Conservation (phyloP, 352 stramenopile genomes). For the Peronospora belbahrii region DNA sequence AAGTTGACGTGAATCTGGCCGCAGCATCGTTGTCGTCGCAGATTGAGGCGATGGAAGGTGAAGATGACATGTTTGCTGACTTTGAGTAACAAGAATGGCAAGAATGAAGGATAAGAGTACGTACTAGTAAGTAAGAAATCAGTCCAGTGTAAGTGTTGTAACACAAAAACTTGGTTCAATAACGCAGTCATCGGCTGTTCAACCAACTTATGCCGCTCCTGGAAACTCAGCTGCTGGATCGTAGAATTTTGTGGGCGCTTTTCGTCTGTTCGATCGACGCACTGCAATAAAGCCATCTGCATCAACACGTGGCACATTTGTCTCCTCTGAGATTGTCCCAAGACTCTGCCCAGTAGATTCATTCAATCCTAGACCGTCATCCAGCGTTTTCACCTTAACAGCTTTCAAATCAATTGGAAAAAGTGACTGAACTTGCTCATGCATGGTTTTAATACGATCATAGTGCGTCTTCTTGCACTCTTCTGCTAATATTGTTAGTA, state of each 20-base stretch:
- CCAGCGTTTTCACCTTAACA: slow-evolving; percentile 47
- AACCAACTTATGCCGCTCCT: slow-evolving; percentile 48
- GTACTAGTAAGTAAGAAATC: background rate
- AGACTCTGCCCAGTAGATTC: slow-evolving; percentile 10
- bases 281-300: slow-evolving; percentile 73
- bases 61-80: slow-evolving; percentile 79
- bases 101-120: slow-evolving; percentile 1
- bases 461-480: slow-evolving; percentile 79
- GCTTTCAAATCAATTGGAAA: slow-evolving; percentile 78
- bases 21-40: slow-evolving; percentile 54
- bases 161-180: slow-evolving; percentile 27
- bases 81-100: slow-evolving; percentile 39
- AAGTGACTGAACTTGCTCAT: slow-evolving; percentile 64
- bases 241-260: slow-evolving; percentile 62
- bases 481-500: slow-evolving; percentile 57
- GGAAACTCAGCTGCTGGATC: slow-evolving; percentile 70
- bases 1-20: slow-evolving; percentile 35
- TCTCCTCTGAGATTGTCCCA: slow-evolving; percentile 29
- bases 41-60: slow-evolving; percentile 50
- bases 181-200: slow-evolving; percentile 6
- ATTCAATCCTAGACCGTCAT: slow-evolving; percentile 23
- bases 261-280: slow-evolving; percentile 59
- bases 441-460: slow-evolving; percentile 50
- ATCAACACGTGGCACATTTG: slow-evolving; percentile 34
- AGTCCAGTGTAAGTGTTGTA: background rate